Conservation (phyloP, 768 basidiomycete genomes). For the Pleurotus tuoliensis region DNA sequence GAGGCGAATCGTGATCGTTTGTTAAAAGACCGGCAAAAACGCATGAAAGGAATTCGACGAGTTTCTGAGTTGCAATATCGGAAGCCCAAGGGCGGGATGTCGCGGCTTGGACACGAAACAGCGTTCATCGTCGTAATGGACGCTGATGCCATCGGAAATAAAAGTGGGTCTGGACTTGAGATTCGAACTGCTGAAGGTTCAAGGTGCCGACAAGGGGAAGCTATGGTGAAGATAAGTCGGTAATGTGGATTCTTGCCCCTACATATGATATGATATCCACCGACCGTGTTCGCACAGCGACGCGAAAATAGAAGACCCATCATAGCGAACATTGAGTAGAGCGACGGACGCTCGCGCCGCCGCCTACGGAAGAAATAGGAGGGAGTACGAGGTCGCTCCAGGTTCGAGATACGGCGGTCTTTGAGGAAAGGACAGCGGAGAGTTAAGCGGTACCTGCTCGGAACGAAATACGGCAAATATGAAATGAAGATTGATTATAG, state of each 20-base stretch:
- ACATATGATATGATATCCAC: too few relatives aligned
- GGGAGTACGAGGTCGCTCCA: not conserved
- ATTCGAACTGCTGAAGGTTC: not conserved
- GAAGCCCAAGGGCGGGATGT: constrained; percentile 2
- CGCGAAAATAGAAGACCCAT: too few relatives aligned
- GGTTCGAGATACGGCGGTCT: not conserved
- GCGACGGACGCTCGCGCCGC: not conserved
- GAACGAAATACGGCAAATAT: not conserved
- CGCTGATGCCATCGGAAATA: not conserved
- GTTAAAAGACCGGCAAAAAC: constrained; percentile 1
- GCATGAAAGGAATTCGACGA: not conserved
- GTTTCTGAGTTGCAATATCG: not conserved
- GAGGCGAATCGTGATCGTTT: not conserved
- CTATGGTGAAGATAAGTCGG: too few relatives aligned
- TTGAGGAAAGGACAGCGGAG: not conserved
- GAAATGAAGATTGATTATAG: not conserved
- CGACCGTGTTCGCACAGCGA: too few relatives aligned
- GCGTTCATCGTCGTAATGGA: not conserved
- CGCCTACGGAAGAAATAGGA: not conserved
- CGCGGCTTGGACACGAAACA: not conserved
- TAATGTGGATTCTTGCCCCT: too few relatives aligned
- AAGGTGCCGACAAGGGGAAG: not conserved
- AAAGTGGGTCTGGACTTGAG: not conserved
- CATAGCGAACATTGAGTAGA: not conserved
- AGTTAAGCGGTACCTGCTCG: not conserved